phyloP scores from a whole-genome alignment of 2,329 filamentous ascomycete genomes.

The Fusarium sp. region DNA sequence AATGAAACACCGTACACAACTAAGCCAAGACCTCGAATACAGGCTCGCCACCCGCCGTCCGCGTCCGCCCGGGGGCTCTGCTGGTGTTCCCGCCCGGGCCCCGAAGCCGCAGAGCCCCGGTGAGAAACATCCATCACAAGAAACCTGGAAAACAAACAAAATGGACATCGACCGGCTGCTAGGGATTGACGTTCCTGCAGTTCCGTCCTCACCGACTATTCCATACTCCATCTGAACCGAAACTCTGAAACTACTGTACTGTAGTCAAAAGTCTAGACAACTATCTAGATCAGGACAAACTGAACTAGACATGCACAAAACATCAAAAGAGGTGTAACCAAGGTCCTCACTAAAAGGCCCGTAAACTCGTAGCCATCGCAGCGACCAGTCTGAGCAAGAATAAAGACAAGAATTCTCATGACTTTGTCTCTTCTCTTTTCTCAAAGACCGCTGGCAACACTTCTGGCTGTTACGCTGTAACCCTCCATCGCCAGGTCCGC shows the following conservation, averaged over 20 bases:
- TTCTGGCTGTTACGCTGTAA: constrained; percentile 5
- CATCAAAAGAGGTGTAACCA: constrained; percentile 20
- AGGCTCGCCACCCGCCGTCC: constrained; percentile 29
- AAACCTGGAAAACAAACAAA: not conserved
- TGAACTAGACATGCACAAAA: constrained; percentile 21
- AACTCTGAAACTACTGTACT: constrained; percentile 11
- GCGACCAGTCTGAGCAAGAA: constrained; percentile 8
- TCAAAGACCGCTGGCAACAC: not conserved
- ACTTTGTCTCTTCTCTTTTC: not conserved
- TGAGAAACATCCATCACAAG: not conserved
- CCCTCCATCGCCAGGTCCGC: constrained; percentile 21
- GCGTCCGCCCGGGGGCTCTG: constrained; percentile 4
- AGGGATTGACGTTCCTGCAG: constrained; percentile 39
- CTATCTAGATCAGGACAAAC: constrained; percentile 1
- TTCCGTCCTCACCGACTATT: constrained; percentile 41
- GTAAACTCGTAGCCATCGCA: constrained; percentile 11
- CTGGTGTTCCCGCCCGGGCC: constrained; percentile 31
- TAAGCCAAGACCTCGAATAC: constrained; percentile 1
- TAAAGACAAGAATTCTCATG: not conserved
- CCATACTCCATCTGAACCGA: constrained; percentile 12
- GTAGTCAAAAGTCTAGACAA: constrained; percentile 9
- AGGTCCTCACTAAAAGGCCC: not conserved
- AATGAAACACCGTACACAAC: not conserved
- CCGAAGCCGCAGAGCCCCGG: constrained; percentile 32
- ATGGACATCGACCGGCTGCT: constrained; percentile 15